Conservation (phyloP, 495 filamentous ascomycete species). For the Letharia columbiana region DNA sequence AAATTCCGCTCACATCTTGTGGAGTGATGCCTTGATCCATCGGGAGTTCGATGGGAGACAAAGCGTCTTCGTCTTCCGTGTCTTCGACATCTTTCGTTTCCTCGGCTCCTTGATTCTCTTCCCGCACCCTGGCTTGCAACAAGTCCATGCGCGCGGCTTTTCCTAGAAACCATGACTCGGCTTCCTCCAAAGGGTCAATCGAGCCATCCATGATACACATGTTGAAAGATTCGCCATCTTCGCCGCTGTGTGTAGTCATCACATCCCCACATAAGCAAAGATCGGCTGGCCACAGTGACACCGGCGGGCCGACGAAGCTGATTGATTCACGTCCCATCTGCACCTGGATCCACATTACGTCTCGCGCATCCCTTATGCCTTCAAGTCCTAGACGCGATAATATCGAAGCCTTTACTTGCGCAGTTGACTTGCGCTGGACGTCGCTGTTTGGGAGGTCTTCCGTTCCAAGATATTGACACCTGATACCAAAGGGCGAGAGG, state of each 20-base stretch:
- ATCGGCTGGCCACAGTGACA: constrained; percentile 39
- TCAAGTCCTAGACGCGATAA: neutral
- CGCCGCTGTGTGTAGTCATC: neutral
- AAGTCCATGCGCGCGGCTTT: constrained; percentile 21
- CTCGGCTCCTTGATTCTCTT: constrained; percentile 40
- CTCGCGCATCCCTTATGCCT: neutral
- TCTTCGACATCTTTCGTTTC: constrained; percentile 46
- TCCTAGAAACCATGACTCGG: constrained; percentile 57
- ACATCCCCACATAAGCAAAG: constrained; percentile 34
- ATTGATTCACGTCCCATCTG: neutral
- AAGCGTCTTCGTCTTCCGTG: constrained; percentile 27
- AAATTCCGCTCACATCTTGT: constrained; percentile 55
- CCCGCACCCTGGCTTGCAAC: constrained; percentile 3
- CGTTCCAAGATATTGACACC: neutral
- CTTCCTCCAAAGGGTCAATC: constrained; percentile 55
- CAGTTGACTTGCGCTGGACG: neutral
- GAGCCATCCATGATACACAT: neutral
- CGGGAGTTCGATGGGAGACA: constrained; percentile 32
- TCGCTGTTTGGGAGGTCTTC: constrained; percentile 4
- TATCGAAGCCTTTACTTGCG: neutral
- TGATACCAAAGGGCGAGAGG: constrained; percentile 8
- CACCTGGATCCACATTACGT: constrained; percentile 2
- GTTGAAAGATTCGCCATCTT: neutral
- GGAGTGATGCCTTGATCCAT: constrained; percentile 44
- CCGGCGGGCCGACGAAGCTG: neutral